Evolutionary conservation across 305 asterid species (phyloP).

Genomic region (Fraxinus xanthoxyloides): DNA sequence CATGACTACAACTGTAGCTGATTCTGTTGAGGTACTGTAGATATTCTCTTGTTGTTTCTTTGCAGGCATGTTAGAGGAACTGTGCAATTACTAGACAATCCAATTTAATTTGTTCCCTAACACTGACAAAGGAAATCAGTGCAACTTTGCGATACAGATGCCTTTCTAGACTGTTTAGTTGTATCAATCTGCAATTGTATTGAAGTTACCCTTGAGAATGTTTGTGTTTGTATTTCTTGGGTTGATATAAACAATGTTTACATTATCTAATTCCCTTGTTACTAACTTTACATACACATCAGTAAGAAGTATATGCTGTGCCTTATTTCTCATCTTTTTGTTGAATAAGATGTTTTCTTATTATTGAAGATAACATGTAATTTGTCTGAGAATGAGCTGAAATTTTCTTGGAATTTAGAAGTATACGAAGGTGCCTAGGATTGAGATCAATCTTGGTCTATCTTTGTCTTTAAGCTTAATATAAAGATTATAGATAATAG

Average conservation of each 20-base stretch:
- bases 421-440: neutral
- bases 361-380: neutral
- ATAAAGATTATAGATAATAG: conserved; percentile 6
- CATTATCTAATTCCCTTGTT: neutral
- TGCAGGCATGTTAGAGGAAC: neutral
- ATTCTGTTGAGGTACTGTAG: conserved; percentile 84
- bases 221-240: neutral
- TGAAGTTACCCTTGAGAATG: neutral
- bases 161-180: neutral
- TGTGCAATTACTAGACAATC: neutral
- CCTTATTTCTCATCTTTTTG: neutral
- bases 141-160: neutral
- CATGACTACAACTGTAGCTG: conserved; percentile 93
- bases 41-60: conserved; percentile 5
- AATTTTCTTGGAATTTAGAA: conserved; percentile 1
- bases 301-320: neutral
- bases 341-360: neutral
- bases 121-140: neutral
- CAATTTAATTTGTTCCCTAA: neutral
- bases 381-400: conserved; percentile 1
- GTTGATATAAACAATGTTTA: neutral
- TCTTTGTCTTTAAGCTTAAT: neutral
- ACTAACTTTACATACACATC: neutral
- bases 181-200: neutral
- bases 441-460: neutral